Evolutionary conservation across 768 basidiomycete genomes (phyloP).

Genomic region (Mycena albidolilacea): DNA sequence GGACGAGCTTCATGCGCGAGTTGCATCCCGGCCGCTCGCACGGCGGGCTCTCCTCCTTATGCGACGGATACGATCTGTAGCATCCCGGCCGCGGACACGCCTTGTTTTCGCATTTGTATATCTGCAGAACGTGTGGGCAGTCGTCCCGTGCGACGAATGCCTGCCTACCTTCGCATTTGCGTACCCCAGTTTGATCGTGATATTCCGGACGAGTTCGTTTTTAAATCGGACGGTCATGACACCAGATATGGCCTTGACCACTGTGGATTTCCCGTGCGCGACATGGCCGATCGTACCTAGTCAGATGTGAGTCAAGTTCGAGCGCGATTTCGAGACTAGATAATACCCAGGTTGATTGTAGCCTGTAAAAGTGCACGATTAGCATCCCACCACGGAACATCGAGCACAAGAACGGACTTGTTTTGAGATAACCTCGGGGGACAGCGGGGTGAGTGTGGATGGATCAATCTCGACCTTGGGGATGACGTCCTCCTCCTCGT

Average conservation of each 20-base stretch:
- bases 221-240: conserved; percentile 99
- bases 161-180: conserved; percentile 94
- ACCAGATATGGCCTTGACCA: conserved; percentile 98
- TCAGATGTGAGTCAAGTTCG: background rate
- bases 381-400: background rate
- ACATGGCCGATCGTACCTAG: conserved; percentile 98
- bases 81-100: conserved; percentile 95
- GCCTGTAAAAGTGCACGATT: conserved; percentile 66
- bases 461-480: conserved; percentile 85
- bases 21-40: conserved; percentile 96
- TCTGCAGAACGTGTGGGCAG: conserved; percentile 63
- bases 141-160: background rate
- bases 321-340: conserved; percentile 5
- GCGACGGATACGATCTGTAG: conserved; percentile 93
- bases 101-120: conserved; percentile 97
- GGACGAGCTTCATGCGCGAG: conserved; percentile 89
- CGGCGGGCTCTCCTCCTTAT: conserved; percentile 94
- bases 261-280: conserved; percentile 96
- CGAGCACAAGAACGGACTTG: conserved; percentile 68
- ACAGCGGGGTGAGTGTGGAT: conserved; percentile 87
- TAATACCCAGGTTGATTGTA: conserved; percentile 90
- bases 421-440: conserved; percentile 92
- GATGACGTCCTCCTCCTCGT: conserved; percentile 67
- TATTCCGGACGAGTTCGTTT: conserved; percentile 98
- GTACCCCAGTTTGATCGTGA: conserved; percentile 99